Base-by-base conservation (phyloP, 257 asterid genomes). In the Scutellaria barbata region DNA sequence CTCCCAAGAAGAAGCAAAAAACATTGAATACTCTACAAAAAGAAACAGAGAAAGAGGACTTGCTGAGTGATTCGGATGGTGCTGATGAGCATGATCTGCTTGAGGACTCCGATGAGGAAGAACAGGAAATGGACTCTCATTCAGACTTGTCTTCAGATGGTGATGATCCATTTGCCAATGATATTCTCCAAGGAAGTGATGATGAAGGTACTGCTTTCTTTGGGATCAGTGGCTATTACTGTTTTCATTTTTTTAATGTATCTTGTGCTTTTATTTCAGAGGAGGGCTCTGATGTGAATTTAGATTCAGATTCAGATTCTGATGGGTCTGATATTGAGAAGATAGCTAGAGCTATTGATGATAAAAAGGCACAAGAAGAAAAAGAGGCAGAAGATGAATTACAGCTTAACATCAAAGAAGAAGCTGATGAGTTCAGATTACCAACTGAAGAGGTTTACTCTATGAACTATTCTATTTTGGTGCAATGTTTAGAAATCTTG, bases 61-160 rank as follows among this genome's bases (percentile, higher is more conserved):
- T 84, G 59, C 22, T 76, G 39, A 78, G 83, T 59, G 95, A 85
- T 53, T 81, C 86, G 12, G 96, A 84, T 55, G 79, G 62, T 59
- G 52, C 56, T 2, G 87, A 67, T 61, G 87, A 81, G 45, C 74
- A 75, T 9, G 80, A 84, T 39, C 74, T 43, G 56, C 72, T 59
- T 37, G 81, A 77, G 59, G 79, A 59, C 6, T 80, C 79, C 42
- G 84, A 84, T 57, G 81, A 25, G 43, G 90, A 89, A 69, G 89
- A 84, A 68, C 76, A 46, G 52, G 87, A 58, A 69, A 66, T 43
- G 47, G 79, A 75, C 66, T 81, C 96, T 25, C 88, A 81, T 63
- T 90, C 93, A 54, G 96, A 87, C 3, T 76, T 90, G 76, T 90
- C 92, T 4, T 85, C 96, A 6, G 90, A 76, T n/a, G 89, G 87